Evolutionary conservation across 345 rosid genomes (phyloP), one percentile per base, ranked within the genome.

Genomic region (Reutealis trisperma): DNA sequence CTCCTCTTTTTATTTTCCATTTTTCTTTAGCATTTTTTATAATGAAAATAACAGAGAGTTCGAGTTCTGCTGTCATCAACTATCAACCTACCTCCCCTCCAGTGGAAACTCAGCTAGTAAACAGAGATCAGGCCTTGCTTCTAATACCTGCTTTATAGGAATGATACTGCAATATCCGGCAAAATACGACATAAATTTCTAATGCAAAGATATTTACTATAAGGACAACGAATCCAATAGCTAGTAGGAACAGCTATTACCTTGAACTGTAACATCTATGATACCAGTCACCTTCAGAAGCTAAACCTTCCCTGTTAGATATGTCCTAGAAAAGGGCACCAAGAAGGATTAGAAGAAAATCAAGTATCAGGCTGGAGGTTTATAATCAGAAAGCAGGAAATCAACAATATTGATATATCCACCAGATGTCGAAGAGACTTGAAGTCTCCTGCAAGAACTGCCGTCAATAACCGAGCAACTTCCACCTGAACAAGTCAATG

Each of bases 271-370:
- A 86, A 75, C 88, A 86, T 86, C 92, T 87, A 58, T 80, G 74
- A 25, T 87, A 89, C 84, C 88, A 85, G 78, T 89, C 91, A 57
- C 82, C 81, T 55, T 85, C 89, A 63, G 90, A 83, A 75, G 89
- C 89, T 87, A 92, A 85, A 34, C 93, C 92, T 67, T 84, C 90
- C 83, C 91, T 89, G 72, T 87, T 92, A 68, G 98, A 94, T 80
- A 94, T 78, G 81, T 94, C 97, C 96, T 94, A 77, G 54, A 14
- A 54, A 51, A 74, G 64, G 68, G 49, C 63, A 60, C 57, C 54
- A 71, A 55, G 66, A 67, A 78, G 21, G 77, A 71, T 71, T 72
- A 76, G 77, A 79, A 60, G 66, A 65, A 58, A 45, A 27, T n/a
- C 0, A 49, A 44, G 52, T 0, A 25, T 52, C 25, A 25, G 52